Percentiles rank a stretch among this genome's conserved stretches.
Conservation (phyloP, 176 grass and related monocot species). For the Cenchrus americanus region DNA sequence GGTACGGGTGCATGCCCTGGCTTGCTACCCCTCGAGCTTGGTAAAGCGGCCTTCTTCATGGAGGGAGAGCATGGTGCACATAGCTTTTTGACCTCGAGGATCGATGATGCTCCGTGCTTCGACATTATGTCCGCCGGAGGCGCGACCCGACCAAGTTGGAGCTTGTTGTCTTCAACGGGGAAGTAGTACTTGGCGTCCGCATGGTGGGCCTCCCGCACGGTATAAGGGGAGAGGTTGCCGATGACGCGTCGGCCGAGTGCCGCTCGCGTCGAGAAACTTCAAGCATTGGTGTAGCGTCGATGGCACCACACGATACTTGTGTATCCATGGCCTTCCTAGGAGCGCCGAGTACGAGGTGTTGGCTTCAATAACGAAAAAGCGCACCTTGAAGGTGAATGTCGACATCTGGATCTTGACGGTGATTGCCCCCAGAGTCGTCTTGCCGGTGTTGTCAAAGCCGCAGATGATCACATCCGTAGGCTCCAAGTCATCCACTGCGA, state of each 20-base stretch:
- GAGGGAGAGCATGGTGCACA: neutral
- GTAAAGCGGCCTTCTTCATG: too few relatives aligned
- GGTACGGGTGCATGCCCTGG: too few relatives aligned
- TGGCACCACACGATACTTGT: neutral
- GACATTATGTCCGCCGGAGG: neutral
- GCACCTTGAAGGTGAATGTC: neutral
- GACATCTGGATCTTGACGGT: neutral
- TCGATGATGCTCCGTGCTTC: neutral
- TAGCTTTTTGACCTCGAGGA: neutral
- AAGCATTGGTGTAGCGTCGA: neutral
- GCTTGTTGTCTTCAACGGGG: neutral
- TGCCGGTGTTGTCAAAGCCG: neutral
- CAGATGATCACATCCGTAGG: neutral
- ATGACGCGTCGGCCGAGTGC: neutral
- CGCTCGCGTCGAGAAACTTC: neutral
- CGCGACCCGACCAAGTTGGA: accelerated
- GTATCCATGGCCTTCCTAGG: neutral
- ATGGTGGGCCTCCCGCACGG: neutral
- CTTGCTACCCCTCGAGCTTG: too few relatives aligned
- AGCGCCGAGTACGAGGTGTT: neutral
- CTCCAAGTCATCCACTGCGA: neutral
- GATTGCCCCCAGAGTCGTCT: neutral
- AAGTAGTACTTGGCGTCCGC: slow-evolving; percentile 4
- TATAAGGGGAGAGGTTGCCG: neutral
- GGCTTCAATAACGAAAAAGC: neutral